A percentile compares a stretch with the other conserved stretches of the same genome.
Conservation (phyloP, 2,329 filamentous ascomycete species). For the Hyphodiscus sp. region DNA sequence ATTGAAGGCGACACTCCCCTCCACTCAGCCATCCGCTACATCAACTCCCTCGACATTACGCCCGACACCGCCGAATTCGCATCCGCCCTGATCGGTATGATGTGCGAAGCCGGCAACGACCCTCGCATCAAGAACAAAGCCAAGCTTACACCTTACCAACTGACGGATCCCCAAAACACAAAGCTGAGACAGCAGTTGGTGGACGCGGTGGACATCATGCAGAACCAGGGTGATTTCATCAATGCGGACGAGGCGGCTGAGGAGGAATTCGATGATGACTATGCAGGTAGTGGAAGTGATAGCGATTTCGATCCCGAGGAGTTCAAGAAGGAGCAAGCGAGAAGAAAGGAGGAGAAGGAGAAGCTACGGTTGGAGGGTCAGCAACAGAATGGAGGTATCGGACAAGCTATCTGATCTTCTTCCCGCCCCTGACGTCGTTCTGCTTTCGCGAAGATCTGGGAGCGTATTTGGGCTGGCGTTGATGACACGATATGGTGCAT, state of each 20-base stretch:
- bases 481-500: neutral
- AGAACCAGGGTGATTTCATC: slow-evolving; percentile 46
- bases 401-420: neutral
- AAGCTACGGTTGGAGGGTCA: slow-evolving; percentile 19
- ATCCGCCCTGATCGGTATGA: slow-evolving; percentile 64
- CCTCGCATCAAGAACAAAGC: slow-evolving; percentile 63
- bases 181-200: slow-evolving; percentile 57
- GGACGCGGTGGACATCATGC: slow-evolving; percentile 61
- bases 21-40: slow-evolving; percentile 71
- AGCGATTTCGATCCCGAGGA: slow-evolving; percentile 48
- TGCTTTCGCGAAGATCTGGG: neutral
- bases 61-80: slow-evolving; percentile 56
- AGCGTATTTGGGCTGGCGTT: neutral
- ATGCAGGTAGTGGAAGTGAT: slow-evolving; percentile 58
- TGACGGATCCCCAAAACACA: slow-evolving; percentile 65
- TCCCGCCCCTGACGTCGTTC: neutral
- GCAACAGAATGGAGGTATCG: neutral
- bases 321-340: slow-evolving; percentile 52
- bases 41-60: slow-evolving; percentile 56
- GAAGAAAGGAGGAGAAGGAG: slow-evolving; percentile 36
- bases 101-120: slow-evolving; percentile 72
- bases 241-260: slow-evolving; percentile 23
- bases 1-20: slow-evolving; percentile 71
- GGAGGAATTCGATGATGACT: slow-evolving; percentile 41
- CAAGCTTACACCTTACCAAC: slow-evolving; percentile 62